Evolutionary conservation across 257 asterid genomes (phyloP), one percentile per base, ranked within the genome.

Genomic region (Fraxinus americana): DNA sequence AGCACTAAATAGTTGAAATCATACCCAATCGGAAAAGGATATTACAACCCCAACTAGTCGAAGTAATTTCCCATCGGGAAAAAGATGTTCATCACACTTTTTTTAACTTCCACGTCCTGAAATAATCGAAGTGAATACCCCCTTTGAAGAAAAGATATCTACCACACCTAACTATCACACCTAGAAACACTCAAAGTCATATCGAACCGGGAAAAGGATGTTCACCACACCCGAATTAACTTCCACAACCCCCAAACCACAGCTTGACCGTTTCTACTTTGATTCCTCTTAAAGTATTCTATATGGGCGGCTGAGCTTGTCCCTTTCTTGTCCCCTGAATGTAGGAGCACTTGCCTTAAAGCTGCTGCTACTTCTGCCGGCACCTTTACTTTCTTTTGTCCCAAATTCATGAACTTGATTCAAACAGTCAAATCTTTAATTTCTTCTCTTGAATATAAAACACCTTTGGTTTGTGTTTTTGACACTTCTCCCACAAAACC

Each of bases 241-340:
- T 48, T 48, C 57, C 57, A 48, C 57, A 48, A 48, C 72, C 68
- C 86, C 75, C 41, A 79, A 83, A 83, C 69, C 81, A 43, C 79
- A 83, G 81, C 89, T 86, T 75, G 81, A 80, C 85, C 88, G 73
- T 79, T 35, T 23, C 34, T 10, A 63, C 35, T 67, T 67, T 30
- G 72, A 52, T 48, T 36, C 38, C 61, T 7, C 66, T 67, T 35
- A 67, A 78, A 82, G 76, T 77, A 72, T 77, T 85, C 89, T 81
- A 81, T 80, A 70, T 79, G 88, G 88, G 84, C 82, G 86, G 88
- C 81, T 77, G 78, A 71, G 83, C 82, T 70, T 87, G 91, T 85
- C 89, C 73, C 79, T 41, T 78, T 50, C 82, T 75, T 87, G 91
- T 87, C 91, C 83, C 91, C 91, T 78, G 69, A 74, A 80, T 80